Base-by-base conservation (phyloP, 1,139 yeast genomes). In the Candida gigantensis region DNA sequence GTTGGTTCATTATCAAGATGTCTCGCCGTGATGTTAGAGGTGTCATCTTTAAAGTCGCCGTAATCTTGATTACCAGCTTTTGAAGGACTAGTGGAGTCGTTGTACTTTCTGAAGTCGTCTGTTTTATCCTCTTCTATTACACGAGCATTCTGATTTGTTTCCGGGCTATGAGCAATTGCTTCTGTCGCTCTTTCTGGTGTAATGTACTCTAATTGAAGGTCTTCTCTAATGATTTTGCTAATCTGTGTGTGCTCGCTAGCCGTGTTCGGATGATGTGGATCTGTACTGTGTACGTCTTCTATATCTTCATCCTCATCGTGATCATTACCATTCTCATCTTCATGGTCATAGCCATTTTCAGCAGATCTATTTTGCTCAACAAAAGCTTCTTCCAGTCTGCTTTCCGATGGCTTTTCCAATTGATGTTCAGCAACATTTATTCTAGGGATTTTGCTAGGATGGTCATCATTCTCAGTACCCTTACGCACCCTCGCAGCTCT, bases 141-240 rank as follows among this genome's bases (percentile, higher is more conserved):
- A 40, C 70, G 46, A 16, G 57, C 57, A 13, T 53, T 53, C 39
- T 68, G 74, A 40, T 62, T 68, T 4, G 70, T 60, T 3, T 53
- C 53, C 2, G 76, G 76, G 30, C 71, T 62, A 21, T 57, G 51
- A 4, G 77, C 73, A 6, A 63, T 54, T 2, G 76, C 68, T 38
- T 72, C 75, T 0, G 77, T 71, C 13, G 55, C 51, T 30, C 76
- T 55, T 25, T 67, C 61, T 2, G 77, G 77, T 0, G 78, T 71
- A 4, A 55, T 45, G 34, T 55, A 57, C 24, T 38, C 43, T 10
- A 24, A 19, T 15, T 30, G 17, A 6, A 28, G 24, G 15, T 43
- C 36, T n/a, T 45, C 46, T 28, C 34, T 45, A 28, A 54, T 46
- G 18, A 58, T 51, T 36, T 49, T 53, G 34, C 44, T 47, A n/a